A percentile compares a stretch with the other conserved stretches of the same genome.
phyloP scores from a whole-genome alignment of 148 eudicot species.

The Camellia sinensis region DNA sequence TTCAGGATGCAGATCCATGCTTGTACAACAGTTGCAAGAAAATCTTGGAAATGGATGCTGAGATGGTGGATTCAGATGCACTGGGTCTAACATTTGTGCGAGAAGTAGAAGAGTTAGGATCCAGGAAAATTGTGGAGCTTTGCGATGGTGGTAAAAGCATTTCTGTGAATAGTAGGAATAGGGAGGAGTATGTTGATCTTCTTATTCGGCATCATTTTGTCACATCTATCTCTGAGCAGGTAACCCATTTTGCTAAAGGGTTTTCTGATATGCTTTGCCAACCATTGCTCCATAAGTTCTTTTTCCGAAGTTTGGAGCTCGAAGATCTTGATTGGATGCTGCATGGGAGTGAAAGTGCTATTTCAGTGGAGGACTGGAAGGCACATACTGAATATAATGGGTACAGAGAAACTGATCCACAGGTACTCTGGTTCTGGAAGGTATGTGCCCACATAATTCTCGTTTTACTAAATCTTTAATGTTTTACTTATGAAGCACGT shows the following conservation, averaged over 20 bases:
- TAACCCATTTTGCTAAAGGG: constrained; percentile 60
- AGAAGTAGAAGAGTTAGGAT: constrained; percentile 81
- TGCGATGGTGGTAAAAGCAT: constrained; percentile 56
- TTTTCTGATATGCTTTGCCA: constrained; percentile 63
- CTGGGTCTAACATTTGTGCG: constrained; percentile 75
- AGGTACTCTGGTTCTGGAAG: constrained; percentile 94
- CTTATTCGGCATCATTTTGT: constrained; percentile 72
- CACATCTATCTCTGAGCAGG: constrained; percentile 62
- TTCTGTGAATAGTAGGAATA: constrained; percentile 66
- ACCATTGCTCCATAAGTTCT: constrained; percentile 22
- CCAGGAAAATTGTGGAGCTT: constrained; percentile 71
- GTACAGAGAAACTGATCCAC: constrained; percentile 65
- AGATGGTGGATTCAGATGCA: constrained; percentile 74
- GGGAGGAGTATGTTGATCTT: constrained; percentile 60
- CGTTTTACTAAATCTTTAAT: not conserved
- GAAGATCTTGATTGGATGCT: constrained; percentile 85
- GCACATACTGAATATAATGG: constrained; percentile 81
- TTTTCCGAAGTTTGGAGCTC: constrained; percentile 67
- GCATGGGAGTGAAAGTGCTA: constrained; percentile 64
- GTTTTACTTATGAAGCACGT: not conserved
- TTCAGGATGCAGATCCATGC: constrained; percentile 81
- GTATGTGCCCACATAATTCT: constrained; percentile 37
- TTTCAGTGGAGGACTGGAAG: constrained; percentile 88
- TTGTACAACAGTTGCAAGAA: constrained; percentile 81
- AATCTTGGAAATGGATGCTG: constrained; percentile 83